Conservation (phyloP, 306 rosid genomes). For the Inga laurina region DNA sequence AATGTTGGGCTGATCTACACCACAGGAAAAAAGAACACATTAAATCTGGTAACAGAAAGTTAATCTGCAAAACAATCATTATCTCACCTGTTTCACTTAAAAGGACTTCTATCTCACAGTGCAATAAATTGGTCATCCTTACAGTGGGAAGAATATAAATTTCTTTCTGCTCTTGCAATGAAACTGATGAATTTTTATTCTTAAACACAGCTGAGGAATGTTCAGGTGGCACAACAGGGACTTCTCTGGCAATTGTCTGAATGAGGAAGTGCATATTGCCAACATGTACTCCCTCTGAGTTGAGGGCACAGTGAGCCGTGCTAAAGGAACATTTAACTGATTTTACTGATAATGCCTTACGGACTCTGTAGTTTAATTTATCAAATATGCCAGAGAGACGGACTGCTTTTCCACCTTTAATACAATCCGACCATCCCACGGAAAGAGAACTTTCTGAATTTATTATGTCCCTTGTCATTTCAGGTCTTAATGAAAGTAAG, state of each 20-base stretch:
- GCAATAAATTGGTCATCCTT: conserved; percentile 74
- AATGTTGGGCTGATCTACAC: conserved; percentile 57
- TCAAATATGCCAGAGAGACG: conserved; percentile 82
- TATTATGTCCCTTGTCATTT: conserved; percentile 47
- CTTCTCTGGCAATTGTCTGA: conserved; percentile 68
- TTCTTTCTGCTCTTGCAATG: conserved; percentile 82
- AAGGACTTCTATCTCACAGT: conserved; percentile 68
- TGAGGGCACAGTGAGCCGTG: conserved; percentile 65
- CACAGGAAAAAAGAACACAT: conserved; percentile 18
- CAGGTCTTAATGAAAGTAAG: conserved; percentile 82
- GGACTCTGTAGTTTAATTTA: conserved; percentile 81
- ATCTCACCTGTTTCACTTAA: conserved; percentile 80
- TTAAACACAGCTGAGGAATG: conserved; percentile 38
- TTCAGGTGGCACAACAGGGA: conserved; percentile 63
- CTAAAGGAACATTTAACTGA: conserved; percentile 69
- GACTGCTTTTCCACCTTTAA: conserved; percentile 92
- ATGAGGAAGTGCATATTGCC: conserved; percentile 77
- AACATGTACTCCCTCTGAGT: conserved; percentile 52
- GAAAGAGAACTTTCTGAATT: conserved; percentile 51
- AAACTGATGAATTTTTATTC: conserved; percentile 52
- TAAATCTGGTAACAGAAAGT: conserved; percentile 27
- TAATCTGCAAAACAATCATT: conserved; percentile 28
- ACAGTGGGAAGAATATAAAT: conserved; percentile 91
- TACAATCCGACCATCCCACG: conserved; percentile 76
- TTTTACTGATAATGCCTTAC: conserved; percentile 66